These are phyloP conservation scores for Phylloporus rhodoxanthus DNA, from an alignment of 768 basidiomycete genomes.

Conservation along the genomic window DNA sequence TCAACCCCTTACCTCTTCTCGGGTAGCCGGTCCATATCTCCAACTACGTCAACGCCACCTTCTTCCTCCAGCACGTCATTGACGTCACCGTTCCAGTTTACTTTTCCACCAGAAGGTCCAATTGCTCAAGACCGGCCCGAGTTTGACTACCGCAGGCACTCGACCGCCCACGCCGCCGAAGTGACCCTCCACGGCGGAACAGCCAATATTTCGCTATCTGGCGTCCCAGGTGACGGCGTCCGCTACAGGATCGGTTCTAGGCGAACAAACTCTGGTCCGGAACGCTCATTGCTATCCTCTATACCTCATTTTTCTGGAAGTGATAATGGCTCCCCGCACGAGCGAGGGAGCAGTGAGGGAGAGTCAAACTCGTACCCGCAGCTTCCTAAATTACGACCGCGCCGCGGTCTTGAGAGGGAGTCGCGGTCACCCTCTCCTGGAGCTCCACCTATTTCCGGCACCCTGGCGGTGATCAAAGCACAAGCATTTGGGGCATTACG, in stretches of 20 bases:
- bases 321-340: constrained; percentile 48
- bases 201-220: constrained; percentile 58
- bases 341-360: constrained; percentile 52
- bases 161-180: constrained; percentile 48
- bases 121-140: constrained; percentile 53
- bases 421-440: constrained; percentile 44
- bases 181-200: constrained; percentile 70
- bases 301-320: constrained; percentile 45
- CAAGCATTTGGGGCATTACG: constrained; percentile 84
- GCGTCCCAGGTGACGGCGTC: constrained; percentile 47
- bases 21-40: constrained; percentile 67
- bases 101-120: constrained; percentile 49
- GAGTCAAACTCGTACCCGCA: constrained; percentile 41
- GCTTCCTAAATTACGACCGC: constrained; percentile 41
- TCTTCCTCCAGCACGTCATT: constrained; percentile 58
- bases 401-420: constrained; percentile 44
- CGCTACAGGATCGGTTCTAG: constrained; percentile 54
- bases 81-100: constrained; percentile 62
- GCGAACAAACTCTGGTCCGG: constrained; percentile 43
- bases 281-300: constrained; percentile 43
- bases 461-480: constrained; percentile 86
- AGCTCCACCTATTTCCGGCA: constrained; percentile 58
- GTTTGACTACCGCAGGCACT: constrained; percentile 60
- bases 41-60: constrained; percentile 54
- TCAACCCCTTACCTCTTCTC: constrained; percentile 55